A percentile compares a stretch with the other conserved stretches of the same genome.
Conservation (phyloP, 1,284 basidiomycete genomes). For the Moesziomyces parantarcticus region DNA sequence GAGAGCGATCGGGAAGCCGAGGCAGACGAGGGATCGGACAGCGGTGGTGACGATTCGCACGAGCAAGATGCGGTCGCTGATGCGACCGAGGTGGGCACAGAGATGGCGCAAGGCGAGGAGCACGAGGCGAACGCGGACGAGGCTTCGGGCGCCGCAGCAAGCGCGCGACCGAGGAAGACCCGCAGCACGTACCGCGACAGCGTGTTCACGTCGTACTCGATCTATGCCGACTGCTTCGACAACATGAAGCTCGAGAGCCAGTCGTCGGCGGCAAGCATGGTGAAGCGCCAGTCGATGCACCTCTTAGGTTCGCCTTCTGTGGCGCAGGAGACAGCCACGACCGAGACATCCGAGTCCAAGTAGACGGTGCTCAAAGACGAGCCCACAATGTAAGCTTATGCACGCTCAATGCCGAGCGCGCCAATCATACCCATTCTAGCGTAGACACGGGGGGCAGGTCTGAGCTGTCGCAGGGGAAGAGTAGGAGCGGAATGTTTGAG, state of each 20-base stretch:
- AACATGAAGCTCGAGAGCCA: constrained; percentile 48
- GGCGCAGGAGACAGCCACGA: neutral
- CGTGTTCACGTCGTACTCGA: constrained; percentile 51
- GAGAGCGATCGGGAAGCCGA: constrained; percentile 20
- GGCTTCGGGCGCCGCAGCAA: neutral
- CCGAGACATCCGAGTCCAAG: constrained; percentile 5
- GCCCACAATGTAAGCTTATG: neutral
- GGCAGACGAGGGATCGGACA: constrained; percentile 8
- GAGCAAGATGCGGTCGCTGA: constrained; percentile 7
- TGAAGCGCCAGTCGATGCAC: constrained; percentile 43
- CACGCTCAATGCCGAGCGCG: constrained; percentile 3
- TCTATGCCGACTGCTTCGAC: constrained; percentile 53
- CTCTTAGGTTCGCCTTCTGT: constrained; percentile 7
- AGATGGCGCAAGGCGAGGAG: neutral
- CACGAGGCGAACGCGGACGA: neutral
- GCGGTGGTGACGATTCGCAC: constrained; percentile 17
- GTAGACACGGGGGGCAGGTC: too few species aligned
- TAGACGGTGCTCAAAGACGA: neutral
- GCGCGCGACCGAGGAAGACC: constrained; percentile 20
- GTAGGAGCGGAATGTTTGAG: too few species aligned
- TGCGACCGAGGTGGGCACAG: neutral
- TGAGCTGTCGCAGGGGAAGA: too few species aligned
- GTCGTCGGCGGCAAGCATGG: constrained; percentile 46
- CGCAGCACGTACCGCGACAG: constrained; percentile 46
- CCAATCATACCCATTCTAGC: constrained; percentile 18